Conservation (phyloP, 2,329 filamentous ascomycete species). For the Teratosphaeria gauchensis region DNA sequence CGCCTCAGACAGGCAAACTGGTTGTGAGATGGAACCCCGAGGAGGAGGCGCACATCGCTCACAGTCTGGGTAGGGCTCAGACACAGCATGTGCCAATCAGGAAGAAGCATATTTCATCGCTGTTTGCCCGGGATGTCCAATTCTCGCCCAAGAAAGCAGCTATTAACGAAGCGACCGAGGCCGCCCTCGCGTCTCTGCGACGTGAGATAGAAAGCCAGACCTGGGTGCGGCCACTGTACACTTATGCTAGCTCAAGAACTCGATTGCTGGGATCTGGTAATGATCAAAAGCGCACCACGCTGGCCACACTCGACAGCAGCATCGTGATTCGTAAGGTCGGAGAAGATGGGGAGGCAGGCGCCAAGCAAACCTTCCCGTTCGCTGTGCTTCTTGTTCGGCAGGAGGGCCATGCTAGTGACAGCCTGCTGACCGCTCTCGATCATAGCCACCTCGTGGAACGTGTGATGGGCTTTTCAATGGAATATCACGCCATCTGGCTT, state of each 20-base stretch:
- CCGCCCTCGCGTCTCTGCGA: slow-evolving; percentile 22
- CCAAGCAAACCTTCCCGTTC: slow-evolving; percentile 36
- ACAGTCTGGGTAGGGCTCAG: slow-evolving; percentile 9
- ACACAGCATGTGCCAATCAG: slow-evolving; percentile 28
- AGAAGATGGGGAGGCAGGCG: background rate
- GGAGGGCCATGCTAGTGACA: slow-evolving; percentile 32
- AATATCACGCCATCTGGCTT: slow-evolving; percentile 43
- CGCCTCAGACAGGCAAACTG: slow-evolving; percentile 20
- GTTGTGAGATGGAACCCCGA: slow-evolving; percentile 21
- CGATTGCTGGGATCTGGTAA: slow-evolving; percentile 41
- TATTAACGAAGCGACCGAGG: slow-evolving; percentile 11
- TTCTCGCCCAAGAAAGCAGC: slow-evolving; percentile 11
- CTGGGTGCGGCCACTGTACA: slow-evolving; percentile 38
- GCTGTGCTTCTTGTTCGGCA: slow-evolving; percentile 42
- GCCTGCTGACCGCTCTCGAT: slow-evolving; percentile 36
- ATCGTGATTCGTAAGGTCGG: slow-evolving; percentile 32
- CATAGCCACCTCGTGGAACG: slow-evolving; percentile 42
- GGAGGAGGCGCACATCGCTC: slow-evolving; percentile 20
- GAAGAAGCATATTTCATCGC: slow-evolving; percentile 31
- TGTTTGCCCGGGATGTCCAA: slow-evolving; percentile 26
- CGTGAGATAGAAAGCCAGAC: slow-evolving; percentile 37
- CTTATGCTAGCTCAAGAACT: slow-evolving; percentile 35
- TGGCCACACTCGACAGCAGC: slow-evolving; percentile 41
- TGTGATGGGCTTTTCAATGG: slow-evolving; percentile 44
- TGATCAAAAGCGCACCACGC: slow-evolving; percentile 20